Evolutionary conservation across 139 green algal genomes (phyloP), one percentile per base, ranked within the genome.

Genomic region (Edaphochlamys debaryana): DNA sequence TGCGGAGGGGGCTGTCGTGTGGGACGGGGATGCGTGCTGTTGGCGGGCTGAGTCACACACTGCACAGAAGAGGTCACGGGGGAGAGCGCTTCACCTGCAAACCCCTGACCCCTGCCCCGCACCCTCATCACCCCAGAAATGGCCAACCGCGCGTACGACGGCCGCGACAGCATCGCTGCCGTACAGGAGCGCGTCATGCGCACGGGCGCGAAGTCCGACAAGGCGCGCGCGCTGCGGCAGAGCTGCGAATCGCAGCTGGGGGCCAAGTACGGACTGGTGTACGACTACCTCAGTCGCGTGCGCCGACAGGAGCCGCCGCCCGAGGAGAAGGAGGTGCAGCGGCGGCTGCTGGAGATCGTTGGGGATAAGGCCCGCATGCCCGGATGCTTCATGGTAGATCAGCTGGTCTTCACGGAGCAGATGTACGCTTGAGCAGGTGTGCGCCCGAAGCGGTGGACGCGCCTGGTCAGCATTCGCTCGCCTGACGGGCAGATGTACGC

Each of bases 331-430:
- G 76, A 82, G 60, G 76, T 82, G 60, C 88, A 93, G 75, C 62
- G 82, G 56, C 36, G 69, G 30, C 73, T 93, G 63, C 30, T 88
- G 9, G 80, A 87, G 40, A 84, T 93, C 27, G 87, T 93, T 20
- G 85, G 90, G 25, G 81, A 90, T 66, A 82, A 85, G 68, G 32
- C 38, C 4, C 79, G 82, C 32, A 69, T 90, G 79, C 79, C 79
- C 41, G 87, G 73, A 20, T 91, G 87, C 75, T 93, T 91, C 48
- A 62, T 85, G 50, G 83, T 90, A 30, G 90, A 93, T 60, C 90
- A 93, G 85, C 60, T 93, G 15, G 87, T 93, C n/a, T 93, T 93
- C 77, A 81, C 84, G 41, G 88, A 92, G 72, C 67, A 76, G 52
- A 89, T 89, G 85, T 87, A 80, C 67, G 42, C 45, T 25, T 54